Conservation (phyloP, 345 rosid species). For the Ricinus communis region DNA sequence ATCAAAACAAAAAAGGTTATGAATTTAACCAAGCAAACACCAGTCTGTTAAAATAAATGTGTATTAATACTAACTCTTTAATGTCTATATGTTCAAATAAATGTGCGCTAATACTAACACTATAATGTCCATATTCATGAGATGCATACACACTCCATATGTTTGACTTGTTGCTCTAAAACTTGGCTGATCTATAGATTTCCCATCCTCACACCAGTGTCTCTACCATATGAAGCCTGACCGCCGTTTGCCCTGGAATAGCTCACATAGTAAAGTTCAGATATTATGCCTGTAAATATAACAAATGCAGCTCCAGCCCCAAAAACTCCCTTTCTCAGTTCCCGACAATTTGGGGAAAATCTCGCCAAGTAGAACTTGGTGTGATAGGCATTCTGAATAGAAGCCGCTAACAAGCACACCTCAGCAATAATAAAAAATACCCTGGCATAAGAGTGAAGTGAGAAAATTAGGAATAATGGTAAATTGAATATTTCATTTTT, state of each 20-base stretch:
- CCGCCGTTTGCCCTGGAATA: constrained; percentile 55
- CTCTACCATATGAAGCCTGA: constrained; percentile 37
- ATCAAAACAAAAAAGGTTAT: too few species aligned
- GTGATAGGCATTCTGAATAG: constrained; percentile 82
- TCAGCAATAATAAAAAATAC: constrained; percentile 82
- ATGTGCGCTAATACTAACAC: background rate
- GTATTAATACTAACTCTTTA: background rate
- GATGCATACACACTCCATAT: background rate
- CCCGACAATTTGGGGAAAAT: constrained; percentile 44
- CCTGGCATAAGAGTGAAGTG: constrained; percentile 42
- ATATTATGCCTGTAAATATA: constrained; percentile 67
- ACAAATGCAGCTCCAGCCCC: constrained; percentile 92
- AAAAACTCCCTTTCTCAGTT: constrained; percentile 75
- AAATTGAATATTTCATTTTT: background rate
- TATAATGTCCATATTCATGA: constrained; percentile 1
- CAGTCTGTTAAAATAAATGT: too few species aligned
- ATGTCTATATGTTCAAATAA: constrained; percentile 2
- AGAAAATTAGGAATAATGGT: background rate
- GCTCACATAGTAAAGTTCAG: constrained; percentile 72
- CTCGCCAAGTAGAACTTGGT: constrained; percentile 53
- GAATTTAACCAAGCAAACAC: too few species aligned
- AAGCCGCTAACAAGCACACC: constrained; percentile 81
- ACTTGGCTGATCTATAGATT: constrained; percentile 37
- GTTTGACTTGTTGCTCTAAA: background rate
- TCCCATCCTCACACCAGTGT: constrained; percentile 76